Conservation (phyloP, 257 asterid genomes). For the Cynanchum wilfordii region DNA sequence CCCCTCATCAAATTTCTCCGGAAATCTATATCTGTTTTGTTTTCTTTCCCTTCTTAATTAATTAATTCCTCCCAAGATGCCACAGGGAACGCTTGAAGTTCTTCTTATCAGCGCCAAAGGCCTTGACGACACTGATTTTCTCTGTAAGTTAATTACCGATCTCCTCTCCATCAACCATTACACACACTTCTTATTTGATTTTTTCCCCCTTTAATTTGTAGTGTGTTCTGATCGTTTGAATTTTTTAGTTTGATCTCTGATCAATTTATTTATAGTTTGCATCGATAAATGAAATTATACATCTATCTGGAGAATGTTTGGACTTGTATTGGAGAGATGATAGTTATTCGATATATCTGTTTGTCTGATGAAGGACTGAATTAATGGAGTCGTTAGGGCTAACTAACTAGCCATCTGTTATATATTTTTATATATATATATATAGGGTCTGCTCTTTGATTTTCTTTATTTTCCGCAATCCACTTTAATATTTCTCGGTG, state of each 20-base stretch:
- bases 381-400: too few relatives aligned
- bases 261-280: neutral
- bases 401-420: too few relatives aligned
- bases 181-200: neutral
- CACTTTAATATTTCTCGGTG: neutral
- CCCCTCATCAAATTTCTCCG: neutral
- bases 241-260: neutral
- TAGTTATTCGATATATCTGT: too few relatives aligned
- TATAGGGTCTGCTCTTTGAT: too few relatives aligned
- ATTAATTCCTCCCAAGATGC: slow-evolving; percentile 30
- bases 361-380: too few relatives aligned
- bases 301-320: too few relatives aligned
- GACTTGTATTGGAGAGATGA: neutral
- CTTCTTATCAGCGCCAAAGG: slow-evolving; percentile 70
- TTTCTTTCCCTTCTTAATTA: neutral
- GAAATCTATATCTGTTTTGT: neutral
- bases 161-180: too few relatives aligned
- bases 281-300: neutral
- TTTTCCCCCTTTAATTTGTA: neutral
- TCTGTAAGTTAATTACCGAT: slow-evolving; percentile 33
- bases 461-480: neutral
- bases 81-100: slow-evolving; percentile 76
- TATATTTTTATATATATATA: too few relatives aligned
- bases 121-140: slow-evolving; percentile 49
- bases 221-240: neutral